These are phyloP conservation scores for Microthlaspi erraticum DNA, from an alignment of 345 rosid genomes.

Conservation along the genomic window DNA sequence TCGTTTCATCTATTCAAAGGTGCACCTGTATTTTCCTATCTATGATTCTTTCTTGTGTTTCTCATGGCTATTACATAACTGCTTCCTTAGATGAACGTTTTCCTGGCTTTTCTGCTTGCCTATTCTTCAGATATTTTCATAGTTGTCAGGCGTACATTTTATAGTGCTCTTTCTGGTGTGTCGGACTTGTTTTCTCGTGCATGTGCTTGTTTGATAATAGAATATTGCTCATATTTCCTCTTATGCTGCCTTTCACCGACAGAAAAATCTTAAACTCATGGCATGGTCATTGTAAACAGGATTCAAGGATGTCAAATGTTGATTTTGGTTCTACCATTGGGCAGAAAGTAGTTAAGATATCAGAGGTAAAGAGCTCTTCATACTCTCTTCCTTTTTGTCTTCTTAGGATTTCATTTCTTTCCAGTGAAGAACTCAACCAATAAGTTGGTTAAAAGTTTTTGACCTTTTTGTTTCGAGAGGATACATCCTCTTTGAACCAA, in stretches of 20 bases:
- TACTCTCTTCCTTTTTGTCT: constrained; percentile 25
- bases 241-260: constrained; percentile 16
- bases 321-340: constrained; percentile 81
- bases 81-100: constrained; percentile 15
- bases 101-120: constrained; percentile 21
- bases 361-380: constrained; percentile 67
- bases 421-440: constrained; percentile 8
- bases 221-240: neutral
- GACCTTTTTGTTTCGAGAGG: neutral
- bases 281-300: constrained; percentile 50
- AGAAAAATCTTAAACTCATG: constrained; percentile 32
- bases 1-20: constrained; percentile 72
- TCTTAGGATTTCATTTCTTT: constrained; percentile 24
- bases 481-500: constrained; percentile 20
- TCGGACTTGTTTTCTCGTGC: constrained; percentile 27
- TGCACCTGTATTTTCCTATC: constrained; percentile 40
- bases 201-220: constrained; percentile 13
- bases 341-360: constrained; percentile 55
- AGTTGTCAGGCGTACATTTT: constrained; percentile 1
- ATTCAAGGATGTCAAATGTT: constrained; percentile 53
- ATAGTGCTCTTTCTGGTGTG: constrained; percentile 15
- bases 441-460: constrained; percentile 1
- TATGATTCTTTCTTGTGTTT: constrained; percentile 29
- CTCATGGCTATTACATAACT: constrained; percentile 22
- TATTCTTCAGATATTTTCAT: neutral